A percentile compares a stretch with the other conserved stretches of the same genome.
These are phyloP conservation scores for Yamadazyma insecticola DNA, from an alignment of 805 yeast species.

Conservation along the genomic window DNA sequence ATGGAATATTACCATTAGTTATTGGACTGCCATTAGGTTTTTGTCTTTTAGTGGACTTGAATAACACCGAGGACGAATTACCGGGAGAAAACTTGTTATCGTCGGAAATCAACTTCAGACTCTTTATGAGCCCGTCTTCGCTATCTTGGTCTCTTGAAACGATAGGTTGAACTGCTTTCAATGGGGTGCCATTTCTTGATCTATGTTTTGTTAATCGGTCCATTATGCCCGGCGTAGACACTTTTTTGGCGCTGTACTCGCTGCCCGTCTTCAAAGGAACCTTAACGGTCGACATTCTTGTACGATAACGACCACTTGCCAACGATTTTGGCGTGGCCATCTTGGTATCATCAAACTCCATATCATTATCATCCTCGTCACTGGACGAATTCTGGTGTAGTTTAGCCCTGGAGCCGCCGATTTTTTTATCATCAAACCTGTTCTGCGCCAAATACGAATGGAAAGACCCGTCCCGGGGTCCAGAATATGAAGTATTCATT, in stretches of 20 bases:
- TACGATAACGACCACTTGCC: conserved; percentile 4
- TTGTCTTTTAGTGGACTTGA: conserved; percentile 3
- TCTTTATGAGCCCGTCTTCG: conserved; percentile 13
- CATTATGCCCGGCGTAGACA: conserved; percentile 6
- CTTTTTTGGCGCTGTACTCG: neutral
- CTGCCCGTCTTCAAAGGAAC: conserved; percentile 5
- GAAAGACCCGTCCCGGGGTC: too few species aligned
- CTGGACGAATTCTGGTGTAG: too few species aligned
- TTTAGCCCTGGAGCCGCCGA: too few species aligned
- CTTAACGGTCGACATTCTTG: conserved; percentile 5
- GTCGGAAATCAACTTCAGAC: conserved; percentile 17
- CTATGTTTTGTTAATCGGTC: conserved; percentile 8
- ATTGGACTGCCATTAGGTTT: conserved; percentile 1
- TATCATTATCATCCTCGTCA: conserved; percentile 11
- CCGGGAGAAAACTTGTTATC: conserved; percentile 12
- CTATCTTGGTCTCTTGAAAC: conserved; percentile 3
- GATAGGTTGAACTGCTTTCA: conserved; percentile 10
- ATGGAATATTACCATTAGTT: neutral
- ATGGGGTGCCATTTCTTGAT: conserved; percentile 17
- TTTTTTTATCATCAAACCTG: too few species aligned
- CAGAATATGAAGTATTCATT: too few species aligned
- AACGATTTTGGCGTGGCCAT: conserved; percentile 22
- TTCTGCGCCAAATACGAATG: too few species aligned
- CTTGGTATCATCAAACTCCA: conserved; percentile 28
- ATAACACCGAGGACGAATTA: conserved; percentile 1